A percentile compares a stretch with the other conserved stretches of the same genome.
phyloP scores from a whole-genome alignment of 768 basidiomycete species.

The Phylloporus sp. region DNA sequence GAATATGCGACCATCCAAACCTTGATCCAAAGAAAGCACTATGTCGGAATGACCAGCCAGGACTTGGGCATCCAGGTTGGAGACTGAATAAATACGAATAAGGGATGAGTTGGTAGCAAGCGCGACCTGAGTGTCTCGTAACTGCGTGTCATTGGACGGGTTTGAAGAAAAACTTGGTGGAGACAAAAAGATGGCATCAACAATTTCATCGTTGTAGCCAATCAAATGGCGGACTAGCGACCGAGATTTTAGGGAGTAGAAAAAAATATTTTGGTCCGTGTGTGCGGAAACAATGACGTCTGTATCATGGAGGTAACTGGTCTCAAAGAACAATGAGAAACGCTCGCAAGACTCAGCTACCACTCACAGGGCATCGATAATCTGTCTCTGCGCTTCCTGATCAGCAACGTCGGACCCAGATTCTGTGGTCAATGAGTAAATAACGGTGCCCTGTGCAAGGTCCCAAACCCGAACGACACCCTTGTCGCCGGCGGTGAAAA shows the following conservation, averaged over 20 bases:
- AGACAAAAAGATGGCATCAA: constrained; percentile 80
- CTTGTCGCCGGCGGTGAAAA: constrained; percentile 91
- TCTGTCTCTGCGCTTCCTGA: constrained; percentile 81
- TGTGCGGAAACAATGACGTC: constrained; percentile 78
- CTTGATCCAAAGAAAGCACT: constrained; percentile 79
- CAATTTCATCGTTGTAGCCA: constrained; percentile 98
- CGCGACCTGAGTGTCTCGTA: constrained; percentile 72
- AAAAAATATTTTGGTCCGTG: constrained; percentile 95
- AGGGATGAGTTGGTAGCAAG: constrained; percentile 97
- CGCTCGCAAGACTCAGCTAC: neutral
- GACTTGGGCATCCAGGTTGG: constrained; percentile 76
- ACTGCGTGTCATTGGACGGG: constrained; percentile 14
- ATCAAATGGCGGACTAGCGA: constrained; percentile 76
- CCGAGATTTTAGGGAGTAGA: constrained; percentile 72
- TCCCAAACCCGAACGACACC: constrained; percentile 88
- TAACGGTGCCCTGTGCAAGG: constrained; percentile 55
- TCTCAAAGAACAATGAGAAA: constrained; percentile 15
- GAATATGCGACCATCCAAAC: constrained; percentile 65
- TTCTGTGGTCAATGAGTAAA: constrained; percentile 54
- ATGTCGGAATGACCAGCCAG: constrained; percentile 89
- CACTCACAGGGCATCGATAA: constrained; percentile 77
- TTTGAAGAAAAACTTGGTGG: constrained; percentile 29
- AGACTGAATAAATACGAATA: constrained; percentile 81
- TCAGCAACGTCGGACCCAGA: constrained; percentile 37
- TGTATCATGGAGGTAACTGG: constrained; percentile 63